These are phyloP conservation scores for Dendrobium chrysotoxum DNA, from an alignment of 106 monocot genomes.

Conservation along the genomic window DNA sequence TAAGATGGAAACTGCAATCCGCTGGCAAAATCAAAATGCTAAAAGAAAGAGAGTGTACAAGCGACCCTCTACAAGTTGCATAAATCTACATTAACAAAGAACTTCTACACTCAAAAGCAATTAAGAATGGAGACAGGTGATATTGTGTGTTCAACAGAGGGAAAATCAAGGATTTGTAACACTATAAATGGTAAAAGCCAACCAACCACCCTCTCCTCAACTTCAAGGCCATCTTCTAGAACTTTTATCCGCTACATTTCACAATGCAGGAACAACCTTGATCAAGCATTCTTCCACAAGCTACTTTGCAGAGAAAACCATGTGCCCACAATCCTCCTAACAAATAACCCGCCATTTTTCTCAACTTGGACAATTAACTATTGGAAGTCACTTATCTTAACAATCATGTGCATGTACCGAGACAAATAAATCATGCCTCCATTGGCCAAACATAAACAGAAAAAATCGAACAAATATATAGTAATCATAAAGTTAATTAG, in stretches of 20 bases:
- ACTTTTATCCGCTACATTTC: neutral
- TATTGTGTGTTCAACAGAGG: neutral
- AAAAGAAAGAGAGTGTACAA: neutral
- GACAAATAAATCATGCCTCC: neutral
- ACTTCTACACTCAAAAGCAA: neutral
- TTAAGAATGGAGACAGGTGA: neutral
- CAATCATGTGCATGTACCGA: neutral
- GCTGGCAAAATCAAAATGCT: neutral
- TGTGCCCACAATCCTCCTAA: neutral
- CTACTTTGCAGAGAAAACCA: neutral
- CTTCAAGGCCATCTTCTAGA: neutral
- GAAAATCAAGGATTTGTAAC: neutral
- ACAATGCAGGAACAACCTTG: neutral
- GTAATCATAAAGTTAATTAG: no score
- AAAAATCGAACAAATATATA: neutral
- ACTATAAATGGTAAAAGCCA: neutral
- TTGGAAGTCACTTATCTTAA: neutral
- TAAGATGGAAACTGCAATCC: neutral
- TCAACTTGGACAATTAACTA: neutral
- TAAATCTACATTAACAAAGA: neutral
- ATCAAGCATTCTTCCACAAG: neutral
- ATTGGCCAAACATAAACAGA: neutral
- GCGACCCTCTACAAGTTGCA: neutral
- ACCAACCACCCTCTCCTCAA: neutral
- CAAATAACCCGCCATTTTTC: neutral